These are phyloP conservation scores for Ampelomyces quisqualis DNA, from an alignment of 2,329 filamentous ascomycete genomes.

Conservation along the genomic window DNA sequence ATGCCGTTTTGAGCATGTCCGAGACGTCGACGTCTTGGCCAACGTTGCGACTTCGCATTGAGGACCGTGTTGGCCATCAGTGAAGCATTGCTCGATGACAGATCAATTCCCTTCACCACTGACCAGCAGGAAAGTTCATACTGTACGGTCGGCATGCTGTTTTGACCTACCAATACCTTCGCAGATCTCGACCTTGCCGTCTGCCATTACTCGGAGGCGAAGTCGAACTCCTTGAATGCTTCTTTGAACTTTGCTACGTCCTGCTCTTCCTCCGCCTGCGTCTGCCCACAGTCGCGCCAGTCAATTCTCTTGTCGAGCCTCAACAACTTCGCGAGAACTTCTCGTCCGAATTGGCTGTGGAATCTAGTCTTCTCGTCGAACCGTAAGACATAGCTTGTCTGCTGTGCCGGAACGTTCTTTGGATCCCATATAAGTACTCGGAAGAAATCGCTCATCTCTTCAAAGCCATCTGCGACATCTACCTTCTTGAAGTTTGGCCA, in stretches of 20 bases:
- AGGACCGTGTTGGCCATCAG: too few species aligned
- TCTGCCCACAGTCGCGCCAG: slow-evolving; percentile 84
- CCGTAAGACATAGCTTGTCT: slow-evolving; percentile 72
- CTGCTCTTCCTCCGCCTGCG: slow-evolving; percentile 71
- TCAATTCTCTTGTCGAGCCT: slow-evolving; percentile 73
- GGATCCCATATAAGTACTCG: slow-evolving; percentile 75
- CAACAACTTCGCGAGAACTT: slow-evolving; percentile 84
- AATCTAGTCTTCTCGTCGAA: slow-evolving; percentile 73
- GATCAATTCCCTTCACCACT: neutral
- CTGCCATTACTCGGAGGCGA: slow-evolving; percentile 58
- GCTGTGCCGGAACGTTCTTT: slow-evolving; percentile 55
- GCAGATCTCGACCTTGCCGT: too few species aligned
- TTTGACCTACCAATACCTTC: too few species aligned
- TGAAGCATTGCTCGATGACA: too few species aligned
- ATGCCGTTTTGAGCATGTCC: slow-evolving; percentile 32
- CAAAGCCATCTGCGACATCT: slow-evolving; percentile 46
- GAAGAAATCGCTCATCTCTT: slow-evolving; percentile 65
- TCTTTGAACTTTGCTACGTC: slow-evolving; percentile 79
- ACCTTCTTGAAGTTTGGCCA: slow-evolving; percentile 56
- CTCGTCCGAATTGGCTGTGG: slow-evolving; percentile 85
- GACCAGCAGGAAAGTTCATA: neutral
- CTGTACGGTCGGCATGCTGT: neutral
- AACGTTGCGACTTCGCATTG: neutral
- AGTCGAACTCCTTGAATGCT: slow-evolving; percentile 85
- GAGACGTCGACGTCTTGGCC: slow-evolving; percentile 19